Base-by-base conservation (phyloP, 257 asterid species). In the Knoxia roxburghii region DNA sequence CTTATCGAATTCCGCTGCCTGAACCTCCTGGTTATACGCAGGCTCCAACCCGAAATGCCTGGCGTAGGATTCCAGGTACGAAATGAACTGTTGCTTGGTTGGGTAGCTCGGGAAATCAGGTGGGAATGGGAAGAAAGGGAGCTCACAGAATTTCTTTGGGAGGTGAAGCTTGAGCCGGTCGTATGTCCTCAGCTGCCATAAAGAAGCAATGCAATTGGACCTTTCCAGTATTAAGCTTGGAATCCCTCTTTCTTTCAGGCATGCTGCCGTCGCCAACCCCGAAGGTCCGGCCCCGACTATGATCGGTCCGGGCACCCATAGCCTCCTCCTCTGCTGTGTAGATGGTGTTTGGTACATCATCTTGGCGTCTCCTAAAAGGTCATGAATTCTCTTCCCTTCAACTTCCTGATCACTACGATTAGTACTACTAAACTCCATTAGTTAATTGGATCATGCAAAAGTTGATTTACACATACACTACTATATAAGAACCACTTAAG, bases 201-300 rank as follows among this genome's bases (percentile, higher is more conserved):
- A 51, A n/a, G 85, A 80, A n/a, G 80, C 82, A 61, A 80, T 72
- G 78, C 80, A 74, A 27, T 77, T 30, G 7, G 74, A 67, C 63
- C 80, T 77, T 14, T 80, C 82, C 0, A 80, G 64, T 4, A 77
- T 70, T 13, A 77, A 32, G 20, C 79, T 71, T 6, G 80, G 74
- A 23, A 80, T 51, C 7, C 74, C 76, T 32, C 33, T 70, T 11
- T 75, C 74, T 69, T 72, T 77, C 1, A 80, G 73, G 23, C 85
- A 78, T 3, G 85, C 85, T 0, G 82, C 85, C 4, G 75, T 55
- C 4, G 82, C 82, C 0, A 80, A 73, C 21, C 85, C 85, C 5
- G 85, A 80, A 9, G 85, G 85, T 9, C 85, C 85, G 0, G 82
- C 82, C 0, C 85, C 85, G 4, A 80, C 80, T 13, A 76, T 71